Percentiles rank a stretch among this genome's conserved stretches.
Evolutionary conservation across 495 filamentous ascomycete genomes (phyloP).

Genomic region (Annulohypoxylon maeteangense): DNA sequence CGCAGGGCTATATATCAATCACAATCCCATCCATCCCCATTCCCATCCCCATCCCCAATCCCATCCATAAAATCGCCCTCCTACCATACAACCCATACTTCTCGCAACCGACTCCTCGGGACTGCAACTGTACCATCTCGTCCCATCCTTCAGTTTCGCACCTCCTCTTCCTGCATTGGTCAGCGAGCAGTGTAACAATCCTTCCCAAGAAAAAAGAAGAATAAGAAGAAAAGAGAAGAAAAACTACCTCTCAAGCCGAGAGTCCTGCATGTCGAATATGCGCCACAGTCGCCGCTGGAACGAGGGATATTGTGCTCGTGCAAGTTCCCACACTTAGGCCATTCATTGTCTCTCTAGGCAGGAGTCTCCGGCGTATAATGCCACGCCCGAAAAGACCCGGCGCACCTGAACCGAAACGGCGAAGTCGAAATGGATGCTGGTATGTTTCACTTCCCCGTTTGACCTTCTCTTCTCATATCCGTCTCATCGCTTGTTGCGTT

Average conservation of each 20-base stretch:
- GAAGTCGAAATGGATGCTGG: slow-evolving; percentile 90
- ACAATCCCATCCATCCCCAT: slow-evolving; percentile 26
- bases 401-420: slow-evolving; percentile 72
- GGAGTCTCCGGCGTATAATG: slow-evolving; percentile 59
- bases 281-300: slow-evolving; percentile 43
- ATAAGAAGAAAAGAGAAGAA: slow-evolving; percentile 23
- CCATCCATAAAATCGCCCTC: slow-evolving; percentile 30
- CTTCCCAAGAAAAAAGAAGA: slow-evolving; percentile 27
- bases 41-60: slow-evolving; percentile 23
- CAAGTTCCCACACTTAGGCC: slow-evolving; percentile 46
- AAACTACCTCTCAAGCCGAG: slow-evolving; percentile 41
- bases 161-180: slow-evolving; percentile 35
- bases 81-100: slow-evolving; percentile 25
- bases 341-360: slow-evolving; percentile 19
- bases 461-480: not conserved
- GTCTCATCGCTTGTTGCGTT: not conserved
- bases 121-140: slow-evolving; percentile 38
- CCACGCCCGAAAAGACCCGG: slow-evolving; percentile 74
- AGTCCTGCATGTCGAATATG: slow-evolving; percentile 48
- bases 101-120: slow-evolving; percentile 37
- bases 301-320: slow-evolving; percentile 49
- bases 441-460: slow-evolving; percentile 45
- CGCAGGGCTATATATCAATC: slow-evolving; percentile 43
- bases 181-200: slow-evolving; percentile 43
- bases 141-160: slow-evolving; percentile 29